Evolutionary conservation across 345 rosid species (phyloP), one percentile per base, ranked within the genome.

Genomic region (Gossypium rotundifolium): DNA sequence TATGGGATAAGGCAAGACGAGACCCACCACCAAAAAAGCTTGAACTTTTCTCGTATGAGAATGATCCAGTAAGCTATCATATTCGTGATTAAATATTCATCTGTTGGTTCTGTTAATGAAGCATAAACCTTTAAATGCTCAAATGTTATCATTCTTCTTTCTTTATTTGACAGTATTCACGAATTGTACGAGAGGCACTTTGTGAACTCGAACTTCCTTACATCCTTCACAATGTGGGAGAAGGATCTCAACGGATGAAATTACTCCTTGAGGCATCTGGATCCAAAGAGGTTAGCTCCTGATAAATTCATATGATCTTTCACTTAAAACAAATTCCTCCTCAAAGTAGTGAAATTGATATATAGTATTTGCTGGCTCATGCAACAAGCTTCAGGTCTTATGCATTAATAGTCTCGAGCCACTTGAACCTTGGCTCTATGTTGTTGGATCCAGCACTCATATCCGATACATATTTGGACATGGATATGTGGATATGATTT

Each of bases 121-220:
- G 42, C 42, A 3, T 52, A 51, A 49, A 16, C 16, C 16, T 25
- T 14, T 17, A 14, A 44, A 14, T 17, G 25, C 13, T 58, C n/a
- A 9, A 45, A 20, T 16, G 7, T 9, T 45, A 2, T 73, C 25
- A 16, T 46, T 73, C 23, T 25, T 45, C 51, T 73, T 46, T 17
- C 42, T 11, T 8, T 20, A 3, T 73, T 60, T 2, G 23, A 13
- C 61, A 92, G 97, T 83, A 84, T 81, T 88, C 96, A 17, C 84
- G 97, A 78, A 82, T 92, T 77, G 93, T 90, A 72, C 93, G 95
- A 9, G 95, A 88, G 79, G 97, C 95, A 65, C 84, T 92, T 13
- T 92, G 95, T 53, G 97, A 92, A 73, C 79, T 92, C 77, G 97
- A 92, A 82, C 88, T 92, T 25, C 96, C 96, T 40, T 90, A 89